phyloP scores from a whole-genome alignment of 2,329 filamentous ascomycete genomes.

The Chaetomiaceae sp. region DNA sequence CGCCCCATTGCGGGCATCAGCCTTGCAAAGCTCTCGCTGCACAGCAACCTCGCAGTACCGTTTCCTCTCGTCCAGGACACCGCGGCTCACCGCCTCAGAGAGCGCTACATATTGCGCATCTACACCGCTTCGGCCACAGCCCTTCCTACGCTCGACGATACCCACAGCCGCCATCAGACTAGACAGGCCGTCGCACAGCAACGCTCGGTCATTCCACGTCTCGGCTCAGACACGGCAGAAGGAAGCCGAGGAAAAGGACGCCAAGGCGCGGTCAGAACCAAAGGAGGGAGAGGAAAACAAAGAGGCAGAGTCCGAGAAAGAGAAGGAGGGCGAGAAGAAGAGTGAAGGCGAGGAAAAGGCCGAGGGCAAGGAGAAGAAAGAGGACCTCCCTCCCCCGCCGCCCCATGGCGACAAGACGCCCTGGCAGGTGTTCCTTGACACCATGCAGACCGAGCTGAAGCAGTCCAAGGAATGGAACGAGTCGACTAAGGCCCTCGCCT shows the following conservation, averaged over 20 bases:
- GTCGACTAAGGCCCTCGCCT: conserved; percentile 89
- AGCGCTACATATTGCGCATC: conserved; percentile 27
- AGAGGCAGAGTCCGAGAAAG: conserved; percentile 27
- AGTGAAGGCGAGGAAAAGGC: conserved; percentile 43
- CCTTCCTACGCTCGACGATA: conserved; percentile 45
- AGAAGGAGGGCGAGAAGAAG: conserved; percentile 32
- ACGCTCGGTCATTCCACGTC: conserved; percentile 38
- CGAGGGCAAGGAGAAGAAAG: conserved; percentile 57
- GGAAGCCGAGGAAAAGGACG: conserved; percentile 21
- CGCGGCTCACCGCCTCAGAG: conserved; percentile 29
- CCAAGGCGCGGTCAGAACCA: conserved; percentile 21
- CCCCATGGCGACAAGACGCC: conserved; percentile 97
- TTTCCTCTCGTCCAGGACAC: conserved; percentile 21
- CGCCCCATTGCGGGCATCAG: conserved; percentile 22
- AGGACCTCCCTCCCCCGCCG: conserved; percentile 77
- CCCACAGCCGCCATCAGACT: conserved; percentile 38
- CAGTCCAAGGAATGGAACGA: conserved; percentile 99
- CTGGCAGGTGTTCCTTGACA: conserved; percentile 98
- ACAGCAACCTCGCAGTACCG: conserved; percentile 19
- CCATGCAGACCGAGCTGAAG: conserved; percentile 90
- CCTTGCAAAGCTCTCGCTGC: conserved; percentile 17
- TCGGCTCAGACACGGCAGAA: conserved; percentile 32
- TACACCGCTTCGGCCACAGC: conserved; percentile 30
- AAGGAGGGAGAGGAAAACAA: conserved; percentile 30
- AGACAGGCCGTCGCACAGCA: conserved; percentile 26